Base-by-base conservation (phyloP, 2,329 filamentous ascomycete species). In the Bisporella sp. region DNA sequence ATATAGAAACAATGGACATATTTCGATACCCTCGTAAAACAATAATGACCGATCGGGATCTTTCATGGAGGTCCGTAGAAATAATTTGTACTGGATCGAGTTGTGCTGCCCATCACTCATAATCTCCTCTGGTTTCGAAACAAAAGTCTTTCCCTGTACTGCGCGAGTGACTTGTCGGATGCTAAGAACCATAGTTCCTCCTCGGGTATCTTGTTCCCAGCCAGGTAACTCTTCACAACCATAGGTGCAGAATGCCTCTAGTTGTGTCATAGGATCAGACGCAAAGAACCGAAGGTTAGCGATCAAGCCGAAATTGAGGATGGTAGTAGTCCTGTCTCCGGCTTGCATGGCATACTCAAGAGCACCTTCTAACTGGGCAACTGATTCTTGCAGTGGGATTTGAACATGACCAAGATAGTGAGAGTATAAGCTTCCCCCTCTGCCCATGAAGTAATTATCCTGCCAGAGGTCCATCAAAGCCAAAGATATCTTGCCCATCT, bases 161-260 rank as follows among this genome's bases (percentile, higher is more conserved):
- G 87, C 84, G 45, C 85, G 78, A 46, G 76, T 78, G 29, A 79
- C 75, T 63, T 91, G 87, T 46, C 84, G 72, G 4, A 84, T 73
- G 3, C 78, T 76, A 53, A 86, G 78, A 5, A 91, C 70, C 47
- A 89, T 71, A 0, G 81, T 81, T 2, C 87, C 87, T 12, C 87
- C 87, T 51, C 85, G 76, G 1, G 84, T 77, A 59, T 90, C 87
- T 42, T 76, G 71, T 44, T 82, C 73, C 87, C 87, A 91, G 46
- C 84, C 81, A 1, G 80, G 79, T 51, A 88, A 79, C 55, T 90
- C 87, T 54, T 89, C 79, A 53, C 83, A 85, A n/a, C 82, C 78
- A 54, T 84, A 87, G 45, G 81, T 77, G 58, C 84, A 85, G 62
- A 82, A 87, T 0, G 76, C 76, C 63, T 90, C 86, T 0, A 89